phyloP scores from a whole-genome alignment of 1,284 basidiomycete species.

The Pseudozyma thailandica region DNA sequence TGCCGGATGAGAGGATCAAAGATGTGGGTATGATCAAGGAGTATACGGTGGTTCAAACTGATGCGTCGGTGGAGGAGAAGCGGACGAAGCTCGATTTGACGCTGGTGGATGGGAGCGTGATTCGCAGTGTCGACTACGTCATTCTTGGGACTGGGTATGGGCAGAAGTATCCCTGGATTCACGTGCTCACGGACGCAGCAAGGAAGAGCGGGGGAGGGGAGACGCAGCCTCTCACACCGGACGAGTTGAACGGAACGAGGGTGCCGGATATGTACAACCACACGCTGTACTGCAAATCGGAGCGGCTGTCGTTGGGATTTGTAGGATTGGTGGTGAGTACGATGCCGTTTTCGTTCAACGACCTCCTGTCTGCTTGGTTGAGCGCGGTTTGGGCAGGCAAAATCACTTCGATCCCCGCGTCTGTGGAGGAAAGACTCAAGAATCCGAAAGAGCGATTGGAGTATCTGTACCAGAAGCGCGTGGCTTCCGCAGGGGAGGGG shows the following conservation, averaged over 20 bases:
- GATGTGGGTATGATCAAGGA: conserved; percentile 51
- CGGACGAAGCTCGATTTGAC: conserved; percentile 34
- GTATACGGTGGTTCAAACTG: conserved; percentile 19
- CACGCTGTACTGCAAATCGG: conserved; percentile 26
- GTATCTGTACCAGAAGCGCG: conserved; percentile 14
- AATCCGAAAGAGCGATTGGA: conserved; percentile 24
- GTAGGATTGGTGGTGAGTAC: conserved; percentile 45
- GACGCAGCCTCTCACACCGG: conserved; percentile 23
- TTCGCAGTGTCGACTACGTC: conserved; percentile 50
- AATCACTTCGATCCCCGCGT: conserved; percentile 26
- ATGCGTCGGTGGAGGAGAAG: not conserved
- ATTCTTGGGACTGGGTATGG: conserved; percentile 53
- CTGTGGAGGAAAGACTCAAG: conserved; percentile 14
- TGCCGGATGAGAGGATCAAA: conserved; percentile 53
- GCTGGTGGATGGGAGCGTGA: conserved; percentile 40
- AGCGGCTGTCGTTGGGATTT: conserved; percentile 34
- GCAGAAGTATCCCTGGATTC: conserved; percentile 46
- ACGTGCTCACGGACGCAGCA: conserved; percentile 39
- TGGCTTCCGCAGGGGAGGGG: not conserved
- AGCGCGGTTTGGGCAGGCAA: conserved; percentile 44
- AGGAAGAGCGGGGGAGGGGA: not conserved
- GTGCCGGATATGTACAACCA: conserved; percentile 49
- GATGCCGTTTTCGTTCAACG: conserved; percentile 48
- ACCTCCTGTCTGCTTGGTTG: conserved; percentile 43
- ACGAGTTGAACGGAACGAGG: conserved; percentile 15